phyloP scores from a whole-genome alignment of 768 basidiomycete species.

The Tylopilus sp. region DNA sequence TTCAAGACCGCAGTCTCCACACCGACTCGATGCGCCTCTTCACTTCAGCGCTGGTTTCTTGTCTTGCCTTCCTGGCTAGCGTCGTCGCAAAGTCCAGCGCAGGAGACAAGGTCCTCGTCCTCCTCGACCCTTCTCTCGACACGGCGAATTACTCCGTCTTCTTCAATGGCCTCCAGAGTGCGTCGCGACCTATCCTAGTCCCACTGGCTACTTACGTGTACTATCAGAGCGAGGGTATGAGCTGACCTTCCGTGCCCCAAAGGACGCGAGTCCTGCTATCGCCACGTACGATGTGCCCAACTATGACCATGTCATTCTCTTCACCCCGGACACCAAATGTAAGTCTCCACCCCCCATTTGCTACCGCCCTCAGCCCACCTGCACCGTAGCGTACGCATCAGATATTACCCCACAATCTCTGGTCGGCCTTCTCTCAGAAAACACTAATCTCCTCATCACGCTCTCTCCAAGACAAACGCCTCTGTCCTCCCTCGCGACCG shows the following conservation, averaged over 20 bases:
- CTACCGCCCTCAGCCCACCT: neutral
- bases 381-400: conserved; percentile 52
- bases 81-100: conserved; percentile 66
- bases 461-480: conserved; percentile 75
- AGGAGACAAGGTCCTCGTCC: conserved; percentile 78
- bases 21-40: conserved; percentile 27
- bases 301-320: conserved; percentile 84
- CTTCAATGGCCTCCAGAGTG: conserved; percentile 76
- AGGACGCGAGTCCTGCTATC: conserved; percentile 63
- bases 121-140: conserved; percentile 71
- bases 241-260: conserved; percentile 82
- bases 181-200: conserved; percentile 10
- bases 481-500: conserved; percentile 74
- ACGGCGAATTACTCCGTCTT: conserved; percentile 75
- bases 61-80: conserved; percentile 26
- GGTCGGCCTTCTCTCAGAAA: conserved; percentile 60
- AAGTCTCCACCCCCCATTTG: conserved; percentile 1
- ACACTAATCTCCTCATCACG: conserved; percentile 81
- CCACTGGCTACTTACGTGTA: neutral
- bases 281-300: conserved; percentile 67
- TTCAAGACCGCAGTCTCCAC: neutral
- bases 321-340: conserved; percentile 88
- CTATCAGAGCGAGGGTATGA: conserved; percentile 74
- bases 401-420: conserved; percentile 84
- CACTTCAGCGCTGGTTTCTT: conserved; percentile 23